phyloP scores from a whole-genome alignment of 257 asterid species.

The Parsonsia alboflavescens region DNA sequence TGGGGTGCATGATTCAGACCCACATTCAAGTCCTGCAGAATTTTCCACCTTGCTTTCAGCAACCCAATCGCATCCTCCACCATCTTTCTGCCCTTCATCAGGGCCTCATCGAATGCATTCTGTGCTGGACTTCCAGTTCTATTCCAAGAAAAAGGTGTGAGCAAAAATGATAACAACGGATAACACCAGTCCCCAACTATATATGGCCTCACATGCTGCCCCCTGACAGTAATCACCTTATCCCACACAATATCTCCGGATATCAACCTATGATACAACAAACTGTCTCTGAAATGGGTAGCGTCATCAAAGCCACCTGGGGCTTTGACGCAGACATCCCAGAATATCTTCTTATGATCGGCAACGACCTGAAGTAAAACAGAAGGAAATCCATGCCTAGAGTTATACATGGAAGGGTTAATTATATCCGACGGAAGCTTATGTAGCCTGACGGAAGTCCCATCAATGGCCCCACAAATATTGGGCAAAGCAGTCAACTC shows the following conservation, averaged over 20 bases:
- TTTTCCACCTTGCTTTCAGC: slow-evolving; percentile 96
- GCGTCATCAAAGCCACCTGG: slow-evolving; percentile 92
- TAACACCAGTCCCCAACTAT: slow-evolving; percentile 88
- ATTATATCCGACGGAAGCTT: slow-evolving; percentile 43
- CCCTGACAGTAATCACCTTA: slow-evolving; percentile 64
- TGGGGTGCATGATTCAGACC: slow-evolving; percentile 92
- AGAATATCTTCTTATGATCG: slow-evolving; percentile 80
- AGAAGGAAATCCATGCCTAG: slow-evolving; percentile 67
- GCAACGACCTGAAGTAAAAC: slow-evolving; percentile 88
- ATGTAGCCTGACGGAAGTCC: slow-evolving; percentile 66
- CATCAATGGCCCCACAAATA: slow-evolving; percentile 88
- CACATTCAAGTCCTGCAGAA: slow-evolving; percentile 82
- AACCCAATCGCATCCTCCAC: slow-evolving; percentile 93
- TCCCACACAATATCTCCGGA: slow-evolving; percentile 86
- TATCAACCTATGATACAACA: slow-evolving; percentile 68
- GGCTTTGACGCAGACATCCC: slow-evolving; percentile 98
- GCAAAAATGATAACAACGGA: slow-evolving; percentile 79
- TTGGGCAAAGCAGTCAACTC: slow-evolving; percentile 70
- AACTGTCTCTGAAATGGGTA: slow-evolving; percentile 85
- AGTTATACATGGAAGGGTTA: slow-evolving; percentile 52
- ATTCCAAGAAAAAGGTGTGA: slow-evolving; percentile 69
- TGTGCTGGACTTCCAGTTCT: slow-evolving; percentile 70
- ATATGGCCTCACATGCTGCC: slow-evolving; percentile 83
- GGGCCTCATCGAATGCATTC: slow-evolving; percentile 80
- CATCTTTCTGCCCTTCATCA: slow-evolving; percentile 67